phyloP scores from a whole-genome alignment of 2,329 filamentous ascomycete genomes.

The Fonsecaea nubica region DNA sequence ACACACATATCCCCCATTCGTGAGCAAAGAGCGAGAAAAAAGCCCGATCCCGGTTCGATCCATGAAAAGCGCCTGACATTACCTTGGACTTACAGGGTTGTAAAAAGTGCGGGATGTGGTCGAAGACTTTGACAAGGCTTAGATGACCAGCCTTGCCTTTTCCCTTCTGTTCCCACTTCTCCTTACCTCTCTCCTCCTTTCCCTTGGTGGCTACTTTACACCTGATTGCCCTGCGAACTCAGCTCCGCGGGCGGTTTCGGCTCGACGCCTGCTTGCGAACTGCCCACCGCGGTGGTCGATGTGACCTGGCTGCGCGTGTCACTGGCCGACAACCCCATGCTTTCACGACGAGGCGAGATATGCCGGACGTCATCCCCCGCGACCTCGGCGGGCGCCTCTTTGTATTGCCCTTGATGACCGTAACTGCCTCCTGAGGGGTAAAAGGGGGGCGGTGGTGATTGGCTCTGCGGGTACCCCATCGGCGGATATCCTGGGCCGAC shows the following conservation, averaged over 20 bases:
- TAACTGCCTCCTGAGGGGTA: conserved; percentile 12
- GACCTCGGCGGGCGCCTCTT: conserved; percentile 16
- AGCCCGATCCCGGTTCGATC: too few relatives aligned
- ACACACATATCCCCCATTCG: too few relatives aligned
- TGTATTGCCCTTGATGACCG: conserved; percentile 4
- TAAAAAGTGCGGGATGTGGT: too few relatives aligned
- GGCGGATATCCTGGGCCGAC: conserved; percentile 6
- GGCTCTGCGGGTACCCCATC: conserved; percentile 9
- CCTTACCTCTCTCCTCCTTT: neutral
- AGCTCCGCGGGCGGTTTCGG: conserved; percentile 14
- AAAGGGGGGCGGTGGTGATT: conserved; percentile 16
- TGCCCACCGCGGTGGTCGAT: conserved; percentile 15
- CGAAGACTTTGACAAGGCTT: too few relatives aligned
- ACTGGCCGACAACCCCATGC: conserved; percentile 9
- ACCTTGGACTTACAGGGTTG: too few relatives aligned
- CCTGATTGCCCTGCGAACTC: conserved; percentile 7
- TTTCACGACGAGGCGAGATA: neutral
- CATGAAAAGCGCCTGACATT: too few relatives aligned
- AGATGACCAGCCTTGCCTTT: too few relatives aligned
- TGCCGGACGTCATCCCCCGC: conserved; percentile 7
- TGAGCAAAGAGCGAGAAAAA: too few relatives aligned
- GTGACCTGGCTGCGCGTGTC: conserved; percentile 19
- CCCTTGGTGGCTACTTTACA: neutral
- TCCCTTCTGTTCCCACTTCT: too few relatives aligned
- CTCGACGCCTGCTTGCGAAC: conserved; percentile 4